Evolutionary conservation across 2,329 filamentous ascomycete species (phyloP).

Genomic region (Colletotrichum horii): DNA sequence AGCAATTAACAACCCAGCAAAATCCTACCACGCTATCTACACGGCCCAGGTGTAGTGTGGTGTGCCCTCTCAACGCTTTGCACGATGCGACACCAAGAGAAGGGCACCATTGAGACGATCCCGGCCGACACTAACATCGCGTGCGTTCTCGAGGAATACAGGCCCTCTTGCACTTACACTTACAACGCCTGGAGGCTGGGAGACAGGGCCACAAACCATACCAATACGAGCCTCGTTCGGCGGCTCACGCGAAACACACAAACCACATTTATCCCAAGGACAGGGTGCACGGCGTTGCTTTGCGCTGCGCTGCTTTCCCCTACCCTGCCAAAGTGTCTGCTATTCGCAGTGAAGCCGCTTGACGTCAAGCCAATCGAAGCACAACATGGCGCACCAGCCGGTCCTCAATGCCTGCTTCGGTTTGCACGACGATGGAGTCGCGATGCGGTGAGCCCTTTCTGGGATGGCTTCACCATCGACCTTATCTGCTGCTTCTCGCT

Average conservation of each 20-base stretch:
- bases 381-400: neutral
- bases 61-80: neutral
- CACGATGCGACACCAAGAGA: neutral
- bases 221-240: neutral
- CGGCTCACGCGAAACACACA: conserved; percentile 2
- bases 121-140: neutral
- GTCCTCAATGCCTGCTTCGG: conserved; percentile 7
- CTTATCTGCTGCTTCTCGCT: neutral
- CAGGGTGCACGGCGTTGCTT: neutral
- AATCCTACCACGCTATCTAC: neutral
- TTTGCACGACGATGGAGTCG: conserved; percentile 17
- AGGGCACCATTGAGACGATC: neutral
- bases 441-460: conserved; percentile 15
- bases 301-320: neutral
- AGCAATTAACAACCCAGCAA: neutral
- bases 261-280: neutral
- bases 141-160: neutral
- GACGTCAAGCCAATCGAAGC: conserved; percentile 8
- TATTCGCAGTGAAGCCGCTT: neutral
- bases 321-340: neutral
- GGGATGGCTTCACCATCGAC: neutral
- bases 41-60: neutral
- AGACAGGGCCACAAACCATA: neutral
- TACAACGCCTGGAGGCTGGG: neutral
- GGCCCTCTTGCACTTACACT: neutral